These are phyloP conservation scores for Leptographium procerum DNA, from an alignment of 2,329 filamentous ascomycete genomes.

Conservation along the genomic window DNA sequence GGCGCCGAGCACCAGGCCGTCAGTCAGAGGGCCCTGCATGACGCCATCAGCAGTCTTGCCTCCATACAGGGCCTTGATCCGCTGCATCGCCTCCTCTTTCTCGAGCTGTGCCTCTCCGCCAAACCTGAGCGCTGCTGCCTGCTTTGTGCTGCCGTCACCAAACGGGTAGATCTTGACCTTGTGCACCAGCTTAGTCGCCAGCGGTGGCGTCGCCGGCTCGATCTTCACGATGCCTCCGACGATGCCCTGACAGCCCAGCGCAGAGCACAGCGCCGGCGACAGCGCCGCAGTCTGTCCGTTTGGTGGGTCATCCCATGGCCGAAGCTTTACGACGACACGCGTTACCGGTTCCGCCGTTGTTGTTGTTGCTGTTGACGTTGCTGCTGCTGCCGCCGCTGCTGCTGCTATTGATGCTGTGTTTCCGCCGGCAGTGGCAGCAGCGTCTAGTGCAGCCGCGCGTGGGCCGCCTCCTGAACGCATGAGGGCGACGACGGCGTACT, in stretches of 20 bases:
- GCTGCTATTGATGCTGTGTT: constrained; percentile 41
- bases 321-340: constrained; percentile 65
- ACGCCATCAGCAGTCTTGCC: constrained; percentile 47
- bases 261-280: constrained; percentile 63
- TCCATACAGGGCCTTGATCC: constrained; percentile 61
- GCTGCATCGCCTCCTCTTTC: constrained; percentile 63
- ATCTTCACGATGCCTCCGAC: constrained; percentile 82
- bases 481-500: constrained; percentile 75
- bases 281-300: constrained; percentile 70
- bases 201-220: constrained; percentile 64
- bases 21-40: constrained; percentile 74
- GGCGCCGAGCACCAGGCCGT: constrained; percentile 65
- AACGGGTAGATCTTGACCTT: constrained; percentile 76
- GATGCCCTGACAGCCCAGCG: constrained; percentile 59
- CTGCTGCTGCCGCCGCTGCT: background rate
- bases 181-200: constrained; percentile 39
- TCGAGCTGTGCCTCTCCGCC: constrained; percentile 77
- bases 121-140: constrained; percentile 56
- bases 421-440: constrained; percentile 35
- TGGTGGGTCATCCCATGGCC: constrained; percentile 76
- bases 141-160: constrained; percentile 37
- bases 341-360: constrained; percentile 38
- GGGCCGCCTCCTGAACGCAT: constrained; percentile 68
- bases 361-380: background rate
- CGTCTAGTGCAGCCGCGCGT: background rate